These are phyloP conservation scores for Ambrosiella xylebori DNA, from an alignment of 2,329 filamentous ascomycete species.

Conservation along the genomic window DNA sequence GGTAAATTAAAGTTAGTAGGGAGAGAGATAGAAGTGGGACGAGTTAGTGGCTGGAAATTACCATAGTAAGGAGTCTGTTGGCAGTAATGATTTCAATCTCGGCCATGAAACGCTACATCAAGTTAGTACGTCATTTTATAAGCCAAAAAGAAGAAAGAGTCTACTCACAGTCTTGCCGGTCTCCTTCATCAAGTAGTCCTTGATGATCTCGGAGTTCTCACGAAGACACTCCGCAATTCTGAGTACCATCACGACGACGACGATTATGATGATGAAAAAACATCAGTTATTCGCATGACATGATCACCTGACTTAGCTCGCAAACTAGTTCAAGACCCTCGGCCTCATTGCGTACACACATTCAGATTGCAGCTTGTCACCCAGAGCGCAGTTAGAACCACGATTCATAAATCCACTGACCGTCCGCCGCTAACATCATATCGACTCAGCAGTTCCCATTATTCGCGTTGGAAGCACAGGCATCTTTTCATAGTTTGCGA, in stretches of 20 bases:
- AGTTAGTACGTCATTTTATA: not conserved
- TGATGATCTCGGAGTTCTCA: constrained; percentile 17
- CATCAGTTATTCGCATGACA: no score
- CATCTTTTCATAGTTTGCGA: no score
- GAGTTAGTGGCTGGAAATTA: not conserved
- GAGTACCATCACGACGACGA: constrained; percentile 14
- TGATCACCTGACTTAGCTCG: no score
- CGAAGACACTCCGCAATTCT: constrained; percentile 22
- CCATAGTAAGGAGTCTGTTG: constrained; percentile 3
- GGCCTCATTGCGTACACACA: no score
- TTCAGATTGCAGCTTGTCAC: no score
- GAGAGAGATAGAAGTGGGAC: not conserved
- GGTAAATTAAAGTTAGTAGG: not conserved
- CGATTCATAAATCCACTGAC: no score
- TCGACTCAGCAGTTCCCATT: no score
- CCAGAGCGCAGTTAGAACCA: no score
- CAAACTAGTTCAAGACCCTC: no score
- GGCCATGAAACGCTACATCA: not conserved
- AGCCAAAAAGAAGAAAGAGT: not conserved
- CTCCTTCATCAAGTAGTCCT: constrained; percentile 14
- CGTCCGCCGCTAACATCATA: no score
- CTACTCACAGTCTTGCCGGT: constrained; percentile 16
- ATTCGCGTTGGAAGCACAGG: no score
- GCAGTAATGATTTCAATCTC: constrained; percentile 1
- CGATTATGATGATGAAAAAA: no score